Evolutionary conservation across 257 asterid species (phyloP).

Genomic region (Solanum verrucosum): DNA sequence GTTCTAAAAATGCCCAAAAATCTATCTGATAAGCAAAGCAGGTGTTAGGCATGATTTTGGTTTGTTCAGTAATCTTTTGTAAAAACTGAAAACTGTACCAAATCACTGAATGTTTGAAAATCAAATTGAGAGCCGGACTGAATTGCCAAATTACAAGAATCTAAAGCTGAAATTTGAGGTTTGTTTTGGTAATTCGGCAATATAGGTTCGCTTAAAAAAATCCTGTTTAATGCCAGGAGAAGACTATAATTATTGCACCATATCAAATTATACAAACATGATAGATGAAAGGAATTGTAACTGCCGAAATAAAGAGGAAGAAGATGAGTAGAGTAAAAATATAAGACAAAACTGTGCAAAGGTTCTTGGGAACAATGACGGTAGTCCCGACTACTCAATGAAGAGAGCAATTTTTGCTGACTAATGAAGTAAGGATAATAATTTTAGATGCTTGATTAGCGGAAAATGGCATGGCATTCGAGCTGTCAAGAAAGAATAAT

Average conservation of each 20-base stretch:
- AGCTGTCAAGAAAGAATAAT: background rate
- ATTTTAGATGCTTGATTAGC: background rate
- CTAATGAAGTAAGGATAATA: background rate
- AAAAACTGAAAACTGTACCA: background rate
- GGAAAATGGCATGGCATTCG: background rate
- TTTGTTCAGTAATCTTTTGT: background rate
- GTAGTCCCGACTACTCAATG: background rate
- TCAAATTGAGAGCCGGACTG: background rate
- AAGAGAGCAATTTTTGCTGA: background rate
- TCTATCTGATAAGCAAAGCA: background rate
- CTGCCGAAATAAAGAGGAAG: background rate
- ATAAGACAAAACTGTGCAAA: background rate
- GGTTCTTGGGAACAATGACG: background rate
- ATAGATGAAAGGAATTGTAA: background rate
- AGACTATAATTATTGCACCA: background rate
- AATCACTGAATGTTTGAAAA: background rate
- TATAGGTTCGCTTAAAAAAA: background rate
- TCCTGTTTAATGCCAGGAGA: background rate
- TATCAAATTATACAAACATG: background rate
- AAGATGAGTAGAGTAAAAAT: background rate
- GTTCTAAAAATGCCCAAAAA: background rate
- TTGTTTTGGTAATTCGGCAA: background rate
- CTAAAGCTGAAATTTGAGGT: background rate
- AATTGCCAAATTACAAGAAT: background rate
- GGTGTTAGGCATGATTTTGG: background rate